Evolutionary conservation across 192 early-diverging fungal species (phyloP).

Genomic region (Backusella liffmaniae): DNA sequence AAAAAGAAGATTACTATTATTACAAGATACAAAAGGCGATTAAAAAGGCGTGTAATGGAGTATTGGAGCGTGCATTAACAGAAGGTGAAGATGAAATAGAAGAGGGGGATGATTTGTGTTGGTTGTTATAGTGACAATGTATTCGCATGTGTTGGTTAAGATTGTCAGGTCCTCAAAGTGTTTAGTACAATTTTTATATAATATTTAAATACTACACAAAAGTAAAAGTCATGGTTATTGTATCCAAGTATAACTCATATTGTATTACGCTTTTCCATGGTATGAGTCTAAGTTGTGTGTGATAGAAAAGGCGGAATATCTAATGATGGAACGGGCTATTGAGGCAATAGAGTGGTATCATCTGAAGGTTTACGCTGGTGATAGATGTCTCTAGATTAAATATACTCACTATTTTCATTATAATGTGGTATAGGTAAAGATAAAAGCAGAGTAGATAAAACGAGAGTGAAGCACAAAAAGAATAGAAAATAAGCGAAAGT

Average conservation of each 20-base stretch:
- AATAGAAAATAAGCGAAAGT: neutral
- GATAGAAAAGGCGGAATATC: neutral
- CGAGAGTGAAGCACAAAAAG: neutral
- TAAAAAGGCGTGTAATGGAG: neutral
- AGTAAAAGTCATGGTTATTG: neutral
- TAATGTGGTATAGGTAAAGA: neutral
- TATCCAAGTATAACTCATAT: neutral
- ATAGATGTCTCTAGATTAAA: neutral
- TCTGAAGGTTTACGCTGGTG: neutral
- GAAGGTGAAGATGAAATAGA: neutral
- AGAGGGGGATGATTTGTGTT: neutral
- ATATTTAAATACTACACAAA: slow-evolving; percentile 46
- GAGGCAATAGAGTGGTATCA: neutral
- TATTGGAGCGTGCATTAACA: neutral
- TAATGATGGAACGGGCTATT: neutral
- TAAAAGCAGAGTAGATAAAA: neutral
- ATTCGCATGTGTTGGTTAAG: slow-evolving; percentile 57
- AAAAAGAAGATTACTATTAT: neutral
- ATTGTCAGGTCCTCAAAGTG: slow-evolving; percentile 54
- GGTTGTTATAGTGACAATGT: slow-evolving; percentile 44
- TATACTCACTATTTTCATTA: neutral
- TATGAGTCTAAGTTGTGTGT: slow-evolving; percentile 33
- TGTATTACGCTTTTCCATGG: slow-evolving; percentile 58
- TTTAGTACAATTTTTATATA: slow-evolving; percentile 51
- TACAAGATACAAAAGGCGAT: neutral